These are phyloP conservation scores for Nitzschia sp. DNA, from an alignment of 108 stramenopile species.

Conservation along the genomic window DNA sequence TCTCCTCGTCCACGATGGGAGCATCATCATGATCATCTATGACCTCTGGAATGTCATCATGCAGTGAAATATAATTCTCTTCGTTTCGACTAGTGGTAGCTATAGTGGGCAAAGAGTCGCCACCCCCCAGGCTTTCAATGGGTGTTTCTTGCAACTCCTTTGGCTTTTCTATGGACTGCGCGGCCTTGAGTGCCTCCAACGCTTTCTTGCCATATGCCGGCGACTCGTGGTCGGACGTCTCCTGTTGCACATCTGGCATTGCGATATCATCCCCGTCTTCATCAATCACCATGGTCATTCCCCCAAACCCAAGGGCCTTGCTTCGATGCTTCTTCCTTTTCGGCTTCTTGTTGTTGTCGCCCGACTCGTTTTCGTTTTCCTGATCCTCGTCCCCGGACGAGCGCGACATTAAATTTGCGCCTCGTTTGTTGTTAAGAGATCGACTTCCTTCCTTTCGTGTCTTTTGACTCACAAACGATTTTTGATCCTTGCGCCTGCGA, in stretches of 20 bases:
- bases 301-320: slow-evolving; percentile 34
- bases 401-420: background rate
- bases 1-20: background rate
- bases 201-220: slow-evolving; percentile 57
- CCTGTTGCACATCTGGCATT: background rate
- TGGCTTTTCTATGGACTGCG: slow-evolving; percentile 39
- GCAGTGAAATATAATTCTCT: slow-evolving; percentile 11
- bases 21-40: background rate
- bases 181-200: slow-evolving; percentile 52
- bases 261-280: slow-evolving; percentile 12
- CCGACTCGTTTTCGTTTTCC: background rate
- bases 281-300: slow-evolving; percentile 8
- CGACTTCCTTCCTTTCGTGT: background rate
- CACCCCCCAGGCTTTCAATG: too few species aligned
- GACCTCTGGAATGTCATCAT: background rate
- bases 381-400: background rate
- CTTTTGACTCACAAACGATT: background rate
- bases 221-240: background rate
- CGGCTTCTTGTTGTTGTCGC: background rate
- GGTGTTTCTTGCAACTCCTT: background rate
- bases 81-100: background rate
- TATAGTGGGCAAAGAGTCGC: background rate
- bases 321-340: slow-evolving; percentile 42
- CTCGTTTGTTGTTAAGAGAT: background rate
- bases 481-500: background rate